These are phyloP conservation scores for Abrus precatorius DNA, from an alignment of 306 rosid species.

Conservation along the genomic window DNA sequence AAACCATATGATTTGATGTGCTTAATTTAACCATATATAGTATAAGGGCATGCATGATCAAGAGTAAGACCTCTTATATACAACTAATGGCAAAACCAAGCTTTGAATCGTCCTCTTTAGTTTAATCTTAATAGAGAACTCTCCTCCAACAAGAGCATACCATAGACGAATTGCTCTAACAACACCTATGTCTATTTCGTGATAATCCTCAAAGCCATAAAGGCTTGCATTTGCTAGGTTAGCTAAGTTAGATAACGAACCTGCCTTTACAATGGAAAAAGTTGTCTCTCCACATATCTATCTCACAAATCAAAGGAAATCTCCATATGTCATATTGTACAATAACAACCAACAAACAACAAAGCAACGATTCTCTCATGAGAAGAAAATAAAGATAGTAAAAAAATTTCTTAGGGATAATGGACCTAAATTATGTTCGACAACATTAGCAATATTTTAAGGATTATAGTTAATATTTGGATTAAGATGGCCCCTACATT, in stretches of 20 bases:
- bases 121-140: slow-evolving; percentile 71
- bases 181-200: slow-evolving; percentile 88
- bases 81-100: slow-evolving; percentile 95
- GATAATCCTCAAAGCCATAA: slow-evolving; percentile 96
- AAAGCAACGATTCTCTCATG: not conserved
- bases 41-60: not conserved
- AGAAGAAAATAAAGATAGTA: not conserved
- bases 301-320: not conserved
- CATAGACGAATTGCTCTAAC: slow-evolving; percentile 88
- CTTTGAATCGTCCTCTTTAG: slow-evolving; percentile 73
- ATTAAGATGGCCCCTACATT: too few relatives aligned
- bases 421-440: not conserved
- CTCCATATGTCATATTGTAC: not conserved
- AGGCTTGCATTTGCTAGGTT: slow-evolving; percentile 80
- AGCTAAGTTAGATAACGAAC: slow-evolving; percentile 85
- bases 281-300: slow-evolving; percentile 95
- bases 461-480: too few relatives aligned
- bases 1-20: not conserved
- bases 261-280: slow-evolving; percentile 83
- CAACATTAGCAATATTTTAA: too few relatives aligned
- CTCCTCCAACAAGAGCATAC: slow-evolving; percentile 91
- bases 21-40: not conserved
- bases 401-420: too few relatives aligned
- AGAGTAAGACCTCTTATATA: slow-evolving; percentile 76
- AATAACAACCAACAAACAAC: not conserved